Percentiles rank a stretch among this genome's conserved stretches.
Evolutionary conservation across 257 asterid species (phyloP).

Genomic region (Solanum sitiens): DNA sequence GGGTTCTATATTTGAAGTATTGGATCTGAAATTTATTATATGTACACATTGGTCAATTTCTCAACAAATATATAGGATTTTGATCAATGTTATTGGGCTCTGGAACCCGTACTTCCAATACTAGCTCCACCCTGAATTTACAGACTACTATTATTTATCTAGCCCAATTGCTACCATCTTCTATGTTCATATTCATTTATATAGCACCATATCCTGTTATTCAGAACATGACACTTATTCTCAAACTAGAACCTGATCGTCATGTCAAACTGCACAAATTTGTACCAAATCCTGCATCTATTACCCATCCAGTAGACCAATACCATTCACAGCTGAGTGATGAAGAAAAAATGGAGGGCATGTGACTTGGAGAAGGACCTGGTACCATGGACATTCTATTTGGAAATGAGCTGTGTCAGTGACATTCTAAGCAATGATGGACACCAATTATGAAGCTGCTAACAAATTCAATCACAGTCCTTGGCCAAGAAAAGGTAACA

Average conservation of each 20-base stretch:
- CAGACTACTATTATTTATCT: background rate
- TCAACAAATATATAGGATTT: background rate
- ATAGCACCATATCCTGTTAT: background rate
- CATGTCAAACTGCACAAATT: background rate
- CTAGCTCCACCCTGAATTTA: background rate
- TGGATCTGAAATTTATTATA: background rate
- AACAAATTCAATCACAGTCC: background rate
- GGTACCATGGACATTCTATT: background rate
- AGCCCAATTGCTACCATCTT: background rate
- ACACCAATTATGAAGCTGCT: background rate
- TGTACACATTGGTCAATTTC: background rate
- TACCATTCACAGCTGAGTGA: background rate
- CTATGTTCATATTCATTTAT: background rate
- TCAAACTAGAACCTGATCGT: background rate
- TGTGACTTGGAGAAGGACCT: background rate
- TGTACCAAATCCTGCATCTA: background rate
- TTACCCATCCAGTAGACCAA: background rate
- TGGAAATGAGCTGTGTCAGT: background rate
- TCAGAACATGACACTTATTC: background rate
- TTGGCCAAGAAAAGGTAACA: background rate
- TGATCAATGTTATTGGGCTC: background rate
- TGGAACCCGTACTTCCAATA: background rate
- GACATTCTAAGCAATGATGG: background rate
- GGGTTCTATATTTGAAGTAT: background rate
- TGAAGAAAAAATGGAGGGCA: background rate